These are phyloP conservation scores for Thermochaetoides thermophila DNA, from an alignment of 495 filamentous ascomycete genomes.

Conservation along the genomic window DNA sequence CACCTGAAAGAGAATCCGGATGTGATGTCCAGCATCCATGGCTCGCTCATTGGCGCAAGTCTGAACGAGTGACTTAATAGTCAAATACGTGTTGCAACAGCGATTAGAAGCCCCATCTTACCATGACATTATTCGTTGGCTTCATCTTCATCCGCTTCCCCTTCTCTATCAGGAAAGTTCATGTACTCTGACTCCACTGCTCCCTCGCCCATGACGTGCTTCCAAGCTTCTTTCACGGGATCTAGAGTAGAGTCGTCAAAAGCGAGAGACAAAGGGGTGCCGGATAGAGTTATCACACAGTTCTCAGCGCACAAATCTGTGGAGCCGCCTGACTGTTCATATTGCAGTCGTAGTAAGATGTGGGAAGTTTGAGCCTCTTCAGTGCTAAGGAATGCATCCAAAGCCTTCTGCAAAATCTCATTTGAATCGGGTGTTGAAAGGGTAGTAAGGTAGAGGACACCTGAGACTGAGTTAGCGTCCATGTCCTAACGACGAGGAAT, in stretches of 20 bases:
- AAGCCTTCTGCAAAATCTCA: constrained; percentile 36
- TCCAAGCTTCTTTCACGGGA: constrained; percentile 49
- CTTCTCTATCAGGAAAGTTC: constrained; percentile 43
- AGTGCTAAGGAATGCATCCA: constrained; percentile 37
- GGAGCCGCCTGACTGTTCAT: constrained; percentile 33
- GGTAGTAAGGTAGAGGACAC: constrained; percentile 55
- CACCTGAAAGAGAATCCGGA: too few species aligned
- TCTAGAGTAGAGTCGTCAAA: constrained; percentile 54
- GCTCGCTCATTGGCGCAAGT: too few species aligned
- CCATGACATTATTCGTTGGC: constrained; percentile 17
- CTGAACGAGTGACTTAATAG: too few species aligned
- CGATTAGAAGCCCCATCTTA: constrained; percentile 3
- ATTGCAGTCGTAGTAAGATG: constrained; percentile 47
- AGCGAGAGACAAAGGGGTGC: constrained; percentile 43
- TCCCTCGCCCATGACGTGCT: constrained; percentile 38
- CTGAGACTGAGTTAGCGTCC: constrained; percentile 56
- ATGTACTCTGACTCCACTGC: constrained; percentile 43
- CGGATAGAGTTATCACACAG: constrained; percentile 32
- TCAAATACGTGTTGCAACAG: too few species aligned
- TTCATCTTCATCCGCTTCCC: constrained; percentile 32
- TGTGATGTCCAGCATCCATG: too few species aligned
- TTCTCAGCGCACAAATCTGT: constrained; percentile 14
- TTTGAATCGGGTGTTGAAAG: constrained; percentile 21
- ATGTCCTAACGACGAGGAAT: too few species aligned
- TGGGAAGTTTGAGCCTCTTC: constrained; percentile 19